Conservation (phyloP, 176 grass and related monocot species). For the Oryza rufipogon region DNA sequence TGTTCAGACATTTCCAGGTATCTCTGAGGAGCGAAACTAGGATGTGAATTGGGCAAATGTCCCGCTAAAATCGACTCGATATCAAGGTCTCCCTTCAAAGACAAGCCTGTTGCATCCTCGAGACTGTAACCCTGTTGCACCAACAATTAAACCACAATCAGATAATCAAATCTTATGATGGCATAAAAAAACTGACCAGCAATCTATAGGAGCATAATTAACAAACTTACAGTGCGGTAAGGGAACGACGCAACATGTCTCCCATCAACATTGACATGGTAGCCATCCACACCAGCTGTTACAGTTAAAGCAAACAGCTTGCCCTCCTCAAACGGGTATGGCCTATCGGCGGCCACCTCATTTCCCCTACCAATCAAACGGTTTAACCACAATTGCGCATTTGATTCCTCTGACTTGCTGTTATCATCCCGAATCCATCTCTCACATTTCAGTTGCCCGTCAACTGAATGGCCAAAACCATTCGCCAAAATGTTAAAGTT, state of each 20-base stretch:
- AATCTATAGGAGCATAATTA: neutral
- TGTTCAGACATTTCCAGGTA: constrained; percentile 65
- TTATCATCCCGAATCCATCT: constrained; percentile 61
- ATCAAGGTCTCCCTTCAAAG: constrained; percentile 62
- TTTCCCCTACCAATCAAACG: constrained; percentile 51
- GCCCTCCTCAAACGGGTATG: constrained; percentile 66
- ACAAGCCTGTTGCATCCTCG: constrained; percentile 74
- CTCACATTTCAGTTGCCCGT: constrained; percentile 78
- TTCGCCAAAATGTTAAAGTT: neutral
- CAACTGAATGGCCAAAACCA: constrained; percentile 55
- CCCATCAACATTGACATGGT: constrained; percentile 67
- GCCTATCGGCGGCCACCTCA: constrained; percentile 37
- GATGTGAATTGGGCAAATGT: constrained; percentile 61
- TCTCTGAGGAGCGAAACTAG: constrained; percentile 55
- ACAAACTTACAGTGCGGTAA: constrained; percentile 68
- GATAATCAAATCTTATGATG: neutral
- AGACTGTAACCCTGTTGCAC: constrained; percentile 58
- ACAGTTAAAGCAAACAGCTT: constrained; percentile 71
- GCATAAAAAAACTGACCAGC: neutral
- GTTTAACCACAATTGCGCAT: constrained; percentile 58
- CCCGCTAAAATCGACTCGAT: constrained; percentile 46
- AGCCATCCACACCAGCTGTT: constrained; percentile 66
- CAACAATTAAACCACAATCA: neutral
- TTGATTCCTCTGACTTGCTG: constrained; percentile 40
- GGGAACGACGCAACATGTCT: constrained; percentile 73